Percentiles rank a stretch among this genome's conserved stretches.
Conservation (phyloP, 2,329 filamentous ascomycete species). For the Sphaceloma murrayae region DNA sequence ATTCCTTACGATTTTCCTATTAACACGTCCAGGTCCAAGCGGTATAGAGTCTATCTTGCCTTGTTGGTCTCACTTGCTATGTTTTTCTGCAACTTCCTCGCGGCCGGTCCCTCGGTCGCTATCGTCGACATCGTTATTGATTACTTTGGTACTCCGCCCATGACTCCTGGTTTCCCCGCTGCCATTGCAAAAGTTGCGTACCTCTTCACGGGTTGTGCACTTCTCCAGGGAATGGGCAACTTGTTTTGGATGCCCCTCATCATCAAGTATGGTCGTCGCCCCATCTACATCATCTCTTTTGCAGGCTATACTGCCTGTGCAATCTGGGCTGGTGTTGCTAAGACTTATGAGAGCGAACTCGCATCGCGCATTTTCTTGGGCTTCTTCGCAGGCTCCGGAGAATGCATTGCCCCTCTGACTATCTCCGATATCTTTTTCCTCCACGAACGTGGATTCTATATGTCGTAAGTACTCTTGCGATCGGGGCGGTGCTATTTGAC, state of each 20-base stretch:
- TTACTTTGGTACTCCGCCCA: slow-evolving; percentile 36
- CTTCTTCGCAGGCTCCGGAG: slow-evolving; percentile 45
- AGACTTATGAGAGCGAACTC: slow-evolving; percentile 26
- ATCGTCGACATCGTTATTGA: slow-evolving; percentile 39
- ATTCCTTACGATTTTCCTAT: slow-evolving; percentile 28
- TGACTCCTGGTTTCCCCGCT: slow-evolving; percentile 24
- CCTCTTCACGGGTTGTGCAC: slow-evolving; percentile 45
- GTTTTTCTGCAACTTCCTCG: slow-evolving; percentile 48
- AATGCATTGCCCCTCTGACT: slow-evolving; percentile 41
- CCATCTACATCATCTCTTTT: slow-evolving; percentile 27
- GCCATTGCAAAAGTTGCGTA: slow-evolving; percentile 41
- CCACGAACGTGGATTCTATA: slow-evolving; percentile 45
- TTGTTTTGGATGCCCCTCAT: slow-evolving; percentile 34
- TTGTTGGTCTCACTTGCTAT: slow-evolving; percentile 44
- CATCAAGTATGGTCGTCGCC: slow-evolving; percentile 31
- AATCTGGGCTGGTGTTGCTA: slow-evolving; percentile 22
- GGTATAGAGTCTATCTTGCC: slow-evolving; percentile 44
- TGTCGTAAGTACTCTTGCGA: slow-evolving; percentile 34
- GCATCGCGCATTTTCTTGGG: slow-evolving; percentile 44
- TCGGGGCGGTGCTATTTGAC: slow-evolving; percentile 9
- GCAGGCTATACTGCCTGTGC: slow-evolving; percentile 21
- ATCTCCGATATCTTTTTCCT: slow-evolving; percentile 50
- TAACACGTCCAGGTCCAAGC: slow-evolving; percentile 38
- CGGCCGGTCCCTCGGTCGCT: slow-evolving; percentile 46
- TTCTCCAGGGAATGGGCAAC: slow-evolving; percentile 38